Evolutionary conservation across 768 basidiomycete genomes (phyloP), one percentile per base, ranked within the genome.

Genomic region (Suillus tomentosus): DNA sequence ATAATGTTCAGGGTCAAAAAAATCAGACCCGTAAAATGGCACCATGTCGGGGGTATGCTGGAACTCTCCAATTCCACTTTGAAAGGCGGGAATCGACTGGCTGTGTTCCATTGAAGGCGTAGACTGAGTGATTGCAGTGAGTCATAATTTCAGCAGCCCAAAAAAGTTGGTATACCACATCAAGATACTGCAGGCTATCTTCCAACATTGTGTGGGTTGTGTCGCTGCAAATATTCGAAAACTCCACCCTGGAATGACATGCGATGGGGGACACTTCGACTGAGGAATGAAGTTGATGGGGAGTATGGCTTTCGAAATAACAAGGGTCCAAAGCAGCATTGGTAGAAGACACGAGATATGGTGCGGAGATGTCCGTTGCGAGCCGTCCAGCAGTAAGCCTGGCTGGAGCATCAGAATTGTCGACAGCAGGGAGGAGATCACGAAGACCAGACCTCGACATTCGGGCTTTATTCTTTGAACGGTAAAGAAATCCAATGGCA

Each of bases 21-120:
- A 75, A 51, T 69, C 67, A 64, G 51, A 64, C 56, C 70, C 70
- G 14, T 75, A 74, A 0, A 72, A 51, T 3, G 74, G 72, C 14
- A 63, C 63, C n/a, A 51, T 60, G 9, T 74, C 74, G 19, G 39
- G 15, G 1, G 27, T 27, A 19, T 19, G 10, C 15, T 40, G 39
- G 10, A 24, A 15, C 24, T 19, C 56, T 27, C 24, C 56, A 19
- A 40, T 22, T 2, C 10, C 1, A 40, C 14, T 27, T 39, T 58
- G 15, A 27, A 40, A 58, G 24, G 17, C 15, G 15, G 51, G 19
- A 53, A 3, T 15, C 10, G 10, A 19, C 56, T 11, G 39, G 4
- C 10, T 27, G 5, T 19, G 39, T 40, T 27, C 39, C 24, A 27
- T 58, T 10, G 17, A 40, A 58, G 17, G 5, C 1, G 22, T 58